phyloP scores from a whole-genome alignment of 106 monocot species.

The Apostasia ramifera region DNA sequence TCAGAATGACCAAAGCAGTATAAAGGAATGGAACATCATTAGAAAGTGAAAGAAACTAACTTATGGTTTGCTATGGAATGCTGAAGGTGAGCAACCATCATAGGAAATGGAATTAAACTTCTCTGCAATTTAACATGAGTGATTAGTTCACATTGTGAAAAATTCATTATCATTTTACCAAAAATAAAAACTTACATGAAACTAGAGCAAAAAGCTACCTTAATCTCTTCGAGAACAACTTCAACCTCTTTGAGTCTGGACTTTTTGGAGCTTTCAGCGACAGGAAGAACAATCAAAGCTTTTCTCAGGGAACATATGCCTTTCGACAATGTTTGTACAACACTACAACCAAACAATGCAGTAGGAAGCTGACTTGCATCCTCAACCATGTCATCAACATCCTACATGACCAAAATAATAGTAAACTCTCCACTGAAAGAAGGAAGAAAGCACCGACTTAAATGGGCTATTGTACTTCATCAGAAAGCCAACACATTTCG shows the following conservation, averaged over 20 bases:
- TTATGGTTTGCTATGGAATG: constrained; percentile 46
- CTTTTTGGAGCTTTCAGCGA: constrained; percentile 20
- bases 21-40: not conserved
- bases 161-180: not conserved
- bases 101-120: constrained; percentile 29
- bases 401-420: constrained; percentile 29
- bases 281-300: constrained; percentile 27
- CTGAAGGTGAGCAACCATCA: constrained; percentile 44
- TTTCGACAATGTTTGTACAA: constrained; percentile 19
- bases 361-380: constrained; percentile 25
- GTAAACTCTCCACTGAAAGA: not conserved
- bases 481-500: too few species aligned
- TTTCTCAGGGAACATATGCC: constrained; percentile 48
- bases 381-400: constrained; percentile 47
- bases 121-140: constrained; percentile 31
- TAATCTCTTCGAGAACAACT: constrained; percentile 43
- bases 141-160: not conserved
- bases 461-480: not conserved
- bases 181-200: not conserved
- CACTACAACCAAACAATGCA: constrained; percentile 19
- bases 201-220: constrained; percentile 21
- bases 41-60: constrained; percentile 26
- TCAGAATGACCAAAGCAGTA: not conserved
- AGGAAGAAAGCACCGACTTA: not conserved
- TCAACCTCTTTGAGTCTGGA: constrained; percentile 45